Evolutionary conservation across 2,329 filamentous ascomycete species (phyloP), one percentile per base, ranked within the genome.

Genomic region (Penicillium digitatum): DNA sequence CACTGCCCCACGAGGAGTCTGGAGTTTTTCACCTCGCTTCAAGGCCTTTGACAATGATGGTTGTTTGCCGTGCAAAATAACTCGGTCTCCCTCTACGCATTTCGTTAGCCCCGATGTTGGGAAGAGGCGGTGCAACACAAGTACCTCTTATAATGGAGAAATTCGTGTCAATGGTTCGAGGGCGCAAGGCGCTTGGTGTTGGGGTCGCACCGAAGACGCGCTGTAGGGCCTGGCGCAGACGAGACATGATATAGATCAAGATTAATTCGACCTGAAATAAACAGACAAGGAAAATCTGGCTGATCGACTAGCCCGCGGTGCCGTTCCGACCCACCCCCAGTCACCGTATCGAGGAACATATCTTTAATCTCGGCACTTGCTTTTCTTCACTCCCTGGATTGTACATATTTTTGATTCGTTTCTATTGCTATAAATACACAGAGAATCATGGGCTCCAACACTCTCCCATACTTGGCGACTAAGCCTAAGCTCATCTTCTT

Each of bases 401-500:
- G 34, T 20, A 24, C 48, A 43, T 37, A 29, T 43, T 31, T 40
- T 24, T 32, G 40, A 14, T 42, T 45, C 24, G 18, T 38, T 31
- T 9, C 3, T 35, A 32, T 22, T 46, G 12, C 29, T 50, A 20
- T 42, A 48, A 24, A 29, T 16, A 8, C 29, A 29, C 6, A 8
- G n/a, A 54, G 37, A 4, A 29, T 42, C 49, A 74, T 74, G 72
- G 65, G 63, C 12, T 67, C 69, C 27, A 63, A 57, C 11, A 55
- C 58, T 14, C 70, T 76, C 35, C 73, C 74, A 22, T 76, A 76
- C 26, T 69, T 80, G 63, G 69, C 73, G 57, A 75, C 71, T 55
- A 85, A 88, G 72, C 92, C 92, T 48, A 88, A 90, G 76, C 89
- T 90, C 79, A 92, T 99, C 79, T 96, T 99, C 83, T 97, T 97